phyloP scores from a whole-genome alignment of 495 filamentous ascomycete species.

The Penicillium desertorum region DNA sequence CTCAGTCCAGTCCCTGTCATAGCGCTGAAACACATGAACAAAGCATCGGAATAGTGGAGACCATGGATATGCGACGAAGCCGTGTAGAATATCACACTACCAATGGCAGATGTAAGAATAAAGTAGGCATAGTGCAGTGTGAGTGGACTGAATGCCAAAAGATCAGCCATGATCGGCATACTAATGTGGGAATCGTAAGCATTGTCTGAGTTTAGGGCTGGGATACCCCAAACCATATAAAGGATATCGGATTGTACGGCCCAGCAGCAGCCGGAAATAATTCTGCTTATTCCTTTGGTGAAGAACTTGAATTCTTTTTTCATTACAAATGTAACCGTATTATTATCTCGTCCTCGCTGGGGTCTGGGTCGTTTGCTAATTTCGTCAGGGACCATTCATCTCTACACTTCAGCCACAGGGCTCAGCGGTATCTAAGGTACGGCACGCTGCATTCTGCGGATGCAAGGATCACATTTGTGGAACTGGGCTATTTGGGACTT shows the following conservation, averaged over 20 bases:
- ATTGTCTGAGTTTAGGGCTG: background rate
- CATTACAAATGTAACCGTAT: conserved; percentile 12
- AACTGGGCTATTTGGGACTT: background rate
- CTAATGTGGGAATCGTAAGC: conserved; percentile 18
- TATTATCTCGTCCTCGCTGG: background rate
- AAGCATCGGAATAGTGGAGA: conserved; percentile 69
- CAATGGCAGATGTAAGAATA: conserved; percentile 57
- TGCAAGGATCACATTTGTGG: conserved; percentile 24
- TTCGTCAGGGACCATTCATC: background rate
- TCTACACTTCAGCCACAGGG: background rate
- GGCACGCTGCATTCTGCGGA: conserved; percentile 19
- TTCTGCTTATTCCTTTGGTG: background rate
- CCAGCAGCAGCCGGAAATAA: background rate
- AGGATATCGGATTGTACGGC: background rate
- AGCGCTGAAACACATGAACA: conserved; percentile 74
- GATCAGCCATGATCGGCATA: conserved; percentile 30
- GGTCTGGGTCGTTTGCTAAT: background rate
- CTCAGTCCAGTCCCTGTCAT: conserved; percentile 78
- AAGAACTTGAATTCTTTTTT: background rate
- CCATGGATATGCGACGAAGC: conserved; percentile 56
- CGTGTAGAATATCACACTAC: conserved; percentile 71
- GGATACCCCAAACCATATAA: conserved; percentile 17
- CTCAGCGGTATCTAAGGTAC: conserved; percentile 16
- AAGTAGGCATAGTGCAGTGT: conserved; percentile 77
- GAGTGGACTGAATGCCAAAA: conserved; percentile 63